These are phyloP conservation scores for Backusella circina DNA, from an alignment of 192 early-diverging fungal species.

Conservation along the genomic window DNA sequence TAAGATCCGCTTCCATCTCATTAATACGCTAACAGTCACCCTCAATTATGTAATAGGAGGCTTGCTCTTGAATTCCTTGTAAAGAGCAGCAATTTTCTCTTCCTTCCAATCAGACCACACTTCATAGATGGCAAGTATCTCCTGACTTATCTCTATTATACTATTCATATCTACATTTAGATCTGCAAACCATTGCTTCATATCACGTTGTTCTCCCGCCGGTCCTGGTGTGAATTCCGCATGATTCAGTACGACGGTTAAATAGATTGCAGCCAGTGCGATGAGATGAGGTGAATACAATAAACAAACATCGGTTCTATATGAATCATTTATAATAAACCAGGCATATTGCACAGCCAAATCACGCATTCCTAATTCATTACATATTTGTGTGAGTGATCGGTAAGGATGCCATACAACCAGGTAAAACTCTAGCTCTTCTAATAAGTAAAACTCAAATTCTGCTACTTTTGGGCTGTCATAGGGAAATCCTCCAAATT, in stretches of 20 bases:
- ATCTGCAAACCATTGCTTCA: constrained; percentile 77
- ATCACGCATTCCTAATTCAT: constrained; percentile 49
- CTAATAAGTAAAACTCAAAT: constrained; percentile 89
- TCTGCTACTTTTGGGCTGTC: constrained; percentile 80
- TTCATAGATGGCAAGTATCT: constrained; percentile 69
- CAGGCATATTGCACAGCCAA: constrained; percentile 59
- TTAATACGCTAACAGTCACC: background rate
- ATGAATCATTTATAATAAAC: constrained; percentile 84
- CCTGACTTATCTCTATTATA: constrained; percentile 72
- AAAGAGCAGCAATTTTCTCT: constrained; percentile 47
- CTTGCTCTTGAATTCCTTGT: constrained; percentile 35
- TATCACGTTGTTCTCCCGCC: constrained; percentile 50
- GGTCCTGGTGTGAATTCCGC: constrained; percentile 36
- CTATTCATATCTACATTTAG: constrained; percentile 79
- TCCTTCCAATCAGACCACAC: constrained; percentile 65
- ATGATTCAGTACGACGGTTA: constrained; percentile 58
- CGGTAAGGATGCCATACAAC: constrained; percentile 90
- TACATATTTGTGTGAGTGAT: constrained; percentile 56
- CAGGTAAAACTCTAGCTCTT: constrained; percentile 88
- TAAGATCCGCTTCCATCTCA: background rate
- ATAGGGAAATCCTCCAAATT: constrained; percentile 57
- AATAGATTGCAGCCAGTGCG: constrained; percentile 74
- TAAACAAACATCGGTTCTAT: constrained; percentile 74
- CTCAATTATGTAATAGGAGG: background rate
- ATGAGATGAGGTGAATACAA: constrained; percentile 89